Conservation (phyloP, 2,329 filamentous ascomycete species). For the Fusarium sororula region DNA sequence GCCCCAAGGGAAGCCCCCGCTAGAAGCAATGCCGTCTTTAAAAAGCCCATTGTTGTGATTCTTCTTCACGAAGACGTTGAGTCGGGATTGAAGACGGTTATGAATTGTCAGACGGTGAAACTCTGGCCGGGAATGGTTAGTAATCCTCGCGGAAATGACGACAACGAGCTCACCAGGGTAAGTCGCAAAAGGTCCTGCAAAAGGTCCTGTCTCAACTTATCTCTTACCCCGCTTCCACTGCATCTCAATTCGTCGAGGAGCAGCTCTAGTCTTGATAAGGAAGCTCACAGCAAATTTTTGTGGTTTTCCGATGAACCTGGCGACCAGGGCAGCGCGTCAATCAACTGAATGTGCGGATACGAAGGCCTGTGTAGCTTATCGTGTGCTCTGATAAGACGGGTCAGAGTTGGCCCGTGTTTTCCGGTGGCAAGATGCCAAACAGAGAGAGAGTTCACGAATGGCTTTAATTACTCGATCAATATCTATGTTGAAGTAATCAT, state of each 20-base stretch:
- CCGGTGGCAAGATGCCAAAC: no score
- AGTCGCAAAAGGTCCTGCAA: background rate
- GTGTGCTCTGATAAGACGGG: background rate
- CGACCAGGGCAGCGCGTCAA: background rate
- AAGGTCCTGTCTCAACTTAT: background rate
- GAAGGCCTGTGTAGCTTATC: background rate
- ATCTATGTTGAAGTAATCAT: background rate
- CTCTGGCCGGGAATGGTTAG: background rate
- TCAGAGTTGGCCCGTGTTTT: background rate
- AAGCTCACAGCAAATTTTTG: background rate
- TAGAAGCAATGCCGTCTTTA: background rate
- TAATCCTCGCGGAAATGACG: background rate
- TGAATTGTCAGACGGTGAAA: background rate
- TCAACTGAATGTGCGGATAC: no score
- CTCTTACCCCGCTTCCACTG: conserved; percentile 1
- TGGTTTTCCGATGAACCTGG: background rate
- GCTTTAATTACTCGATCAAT: no score
- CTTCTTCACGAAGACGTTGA: background rate
- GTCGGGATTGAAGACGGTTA: background rate
- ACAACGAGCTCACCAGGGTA: background rate
- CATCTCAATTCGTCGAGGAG: background rate
- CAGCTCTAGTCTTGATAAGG: conserved; percentile 17
- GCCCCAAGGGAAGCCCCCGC: background rate
- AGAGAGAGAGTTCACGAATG: background rate
- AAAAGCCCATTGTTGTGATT: background rate